Base-by-base conservation (phyloP, 1,284 basidiomycete genomes). In the Melampsora americana region DNA sequence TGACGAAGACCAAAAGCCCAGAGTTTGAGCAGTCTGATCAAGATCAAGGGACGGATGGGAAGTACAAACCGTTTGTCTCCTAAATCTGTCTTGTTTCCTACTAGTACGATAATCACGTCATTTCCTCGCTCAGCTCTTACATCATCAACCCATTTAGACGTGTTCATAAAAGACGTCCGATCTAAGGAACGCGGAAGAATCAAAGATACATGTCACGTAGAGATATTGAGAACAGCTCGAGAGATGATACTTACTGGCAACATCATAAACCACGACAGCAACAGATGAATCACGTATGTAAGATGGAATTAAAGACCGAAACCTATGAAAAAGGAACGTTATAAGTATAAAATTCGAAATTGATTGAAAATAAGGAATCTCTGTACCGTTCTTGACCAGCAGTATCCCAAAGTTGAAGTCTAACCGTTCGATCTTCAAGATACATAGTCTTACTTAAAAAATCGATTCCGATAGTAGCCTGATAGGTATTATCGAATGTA, bases 361-460 rank as follows among this genome's bases (percentile, higher is more conserved):
- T 69, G 35, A 59, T 35, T 7, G 28, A 32, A 1, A 11, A 35
- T 32, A n/a, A 12, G 11, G 48, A 46, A 53, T 61, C 28, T 53
- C 23, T 46, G 26, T 23, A 56, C 82, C 87, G 80, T 81, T 90
- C 92, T 87, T 95, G 93, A 56, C 93, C 93, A 79, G 96, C 95
- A 77, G 96, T 99, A 84, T 99, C 96, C 95, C 95, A 99, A 11
- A 99, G 86, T 83, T 99, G 96, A 84, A 99, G 85, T 82, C 96
- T 88, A 66, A 99, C 95, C 2, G 96, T 99, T 80, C 96, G 87
- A 85, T 99, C 96, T 83, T 99, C 96, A 77, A 99, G 88, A 84
- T 99, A 99, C 93, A 99, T 96, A 0, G 96, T 99, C 87, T 99
- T 99, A 85, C 93, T 95, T 83, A 99, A 86, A 84, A 99, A 99